Evolutionary conservation across 2,329 filamentous ascomycete genomes (phyloP), one percentile per base, ranked within the genome.

Genomic region (Pyricularia grisea): DNA sequence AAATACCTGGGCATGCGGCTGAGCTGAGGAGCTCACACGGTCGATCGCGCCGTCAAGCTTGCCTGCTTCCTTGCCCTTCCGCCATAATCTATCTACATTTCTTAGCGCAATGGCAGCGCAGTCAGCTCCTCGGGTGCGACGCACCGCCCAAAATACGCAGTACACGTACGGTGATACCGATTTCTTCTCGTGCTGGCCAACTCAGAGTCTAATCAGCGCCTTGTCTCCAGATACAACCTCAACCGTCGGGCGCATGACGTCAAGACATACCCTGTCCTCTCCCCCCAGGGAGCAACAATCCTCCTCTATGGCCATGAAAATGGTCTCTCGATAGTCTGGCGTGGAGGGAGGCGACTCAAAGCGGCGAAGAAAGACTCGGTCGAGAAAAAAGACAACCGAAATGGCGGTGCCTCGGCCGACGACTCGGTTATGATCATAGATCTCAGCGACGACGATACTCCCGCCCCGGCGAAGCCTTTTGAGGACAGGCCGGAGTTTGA

Each of bases 271-370:
- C 88, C 88, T 0, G 80, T 88, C 23, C 81, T 82, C 70, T 88
- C 88, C 1, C 83, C 87, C 1, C 88, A 90, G 74, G 88, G 88
- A 50, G 88, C 88, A 7, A 87, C 84, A 2, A 83, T 90, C 74
- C 75, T 90, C 30, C 77, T 90, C 64, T 89, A 89, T 73, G 87
- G 85, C 65, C 87, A 90, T 73, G 86, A 89, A 70, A 87, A 85
- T 75, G 88, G 88, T 64, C 77, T 89, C 61, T 87, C 84, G 3
- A 74, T 90, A 55, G 77, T 87, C 28, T 90, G 88, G 88, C 83
- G 87, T 61, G 88, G 88, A 65, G 88, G 88, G 12, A 82, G 82
- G 67, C 81, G 82, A n/a, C 85, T 90, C 73, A 89, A 87, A 74
- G 71, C 79, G 1, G 71, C 77, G 1, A 77, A 79, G 55, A 80